Conservation (phyloP, 2,329 filamentous ascomycete species). For the Colletotrichum melonis region DNA sequence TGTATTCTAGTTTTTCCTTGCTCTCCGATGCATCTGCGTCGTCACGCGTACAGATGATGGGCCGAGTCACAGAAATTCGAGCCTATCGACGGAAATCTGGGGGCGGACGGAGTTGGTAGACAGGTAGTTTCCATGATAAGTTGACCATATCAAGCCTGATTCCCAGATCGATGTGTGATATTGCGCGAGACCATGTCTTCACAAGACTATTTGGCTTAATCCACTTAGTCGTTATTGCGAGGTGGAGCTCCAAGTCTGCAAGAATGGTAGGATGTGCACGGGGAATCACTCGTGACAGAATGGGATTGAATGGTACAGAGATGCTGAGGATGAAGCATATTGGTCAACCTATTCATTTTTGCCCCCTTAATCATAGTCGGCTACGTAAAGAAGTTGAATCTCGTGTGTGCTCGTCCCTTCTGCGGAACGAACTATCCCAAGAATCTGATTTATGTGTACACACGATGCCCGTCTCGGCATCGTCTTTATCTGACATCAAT, state of each 20-base stretch:
- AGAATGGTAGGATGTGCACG: background rate
- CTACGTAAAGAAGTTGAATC: background rate
- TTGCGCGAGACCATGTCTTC: background rate
- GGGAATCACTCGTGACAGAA: background rate
- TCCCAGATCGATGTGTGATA: background rate
- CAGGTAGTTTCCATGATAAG: slow-evolving; percentile 32
- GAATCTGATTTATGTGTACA: background rate
- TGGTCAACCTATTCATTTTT: background rate
- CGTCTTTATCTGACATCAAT: background rate
- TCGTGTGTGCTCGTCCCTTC: background rate
- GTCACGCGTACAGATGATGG: slow-evolving; percentile 36
- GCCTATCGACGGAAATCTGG: slow-evolving; percentile 23
- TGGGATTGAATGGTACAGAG: background rate
- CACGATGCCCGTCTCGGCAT: background rate
- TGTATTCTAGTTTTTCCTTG: slow-evolving; percentile 62
- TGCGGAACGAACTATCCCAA: background rate
- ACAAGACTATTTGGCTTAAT: background rate
- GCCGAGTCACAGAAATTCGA: slow-evolving; percentile 20
- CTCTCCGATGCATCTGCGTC: slow-evolving; percentile 48
- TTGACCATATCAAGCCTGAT: background rate
- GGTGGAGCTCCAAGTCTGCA: background rate
- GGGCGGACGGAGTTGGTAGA: slow-evolving; percentile 37
- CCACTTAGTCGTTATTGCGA: background rate
- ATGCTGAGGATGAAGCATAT: background rate
- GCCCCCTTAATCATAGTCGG: background rate